Percentiles rank a stretch among this genome's conserved stretches.
phyloP scores from a whole-genome alignment of 2,329 filamentous ascomycete species.

The Rhynchosporium agropyri region DNA sequence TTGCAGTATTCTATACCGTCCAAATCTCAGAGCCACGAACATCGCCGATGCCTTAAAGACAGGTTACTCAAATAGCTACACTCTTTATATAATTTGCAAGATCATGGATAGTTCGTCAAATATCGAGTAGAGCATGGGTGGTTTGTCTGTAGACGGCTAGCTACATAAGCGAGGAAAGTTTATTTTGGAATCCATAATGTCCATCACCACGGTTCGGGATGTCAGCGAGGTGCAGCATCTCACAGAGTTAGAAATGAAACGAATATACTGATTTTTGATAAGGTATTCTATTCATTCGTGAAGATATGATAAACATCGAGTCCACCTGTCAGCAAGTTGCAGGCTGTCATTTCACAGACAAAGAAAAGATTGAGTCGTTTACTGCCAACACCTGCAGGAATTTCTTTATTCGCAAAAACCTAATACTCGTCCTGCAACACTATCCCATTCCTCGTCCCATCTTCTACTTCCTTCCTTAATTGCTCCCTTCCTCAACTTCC shows the following conservation, averaged over 20 bases:
- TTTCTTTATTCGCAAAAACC: conserved; percentile 45
- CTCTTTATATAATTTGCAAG: no score
- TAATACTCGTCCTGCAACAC: conserved; percentile 74
- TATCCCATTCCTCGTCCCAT: conserved; percentile 95
- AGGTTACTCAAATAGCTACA: no score
- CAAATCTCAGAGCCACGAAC: no score
- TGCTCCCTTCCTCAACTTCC: conserved; percentile 67
- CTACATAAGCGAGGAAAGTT: conserved; percentile 2
- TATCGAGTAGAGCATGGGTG: no score
- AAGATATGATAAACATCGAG: no score
- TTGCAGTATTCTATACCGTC: no score
- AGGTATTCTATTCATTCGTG: no score
- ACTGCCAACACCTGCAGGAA: background rate
- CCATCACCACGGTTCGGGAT: background rate
- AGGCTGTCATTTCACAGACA: background rate
- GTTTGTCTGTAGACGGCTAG: background rate
- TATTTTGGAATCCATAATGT: background rate
- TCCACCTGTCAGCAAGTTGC: conserved; percentile 7
- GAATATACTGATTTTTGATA: no score
- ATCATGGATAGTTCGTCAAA: no score
- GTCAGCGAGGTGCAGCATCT: no score
- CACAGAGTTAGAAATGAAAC: no score
- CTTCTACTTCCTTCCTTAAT: conserved; percentile 71
- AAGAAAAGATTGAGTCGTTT: background rate
- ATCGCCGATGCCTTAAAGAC: no score